phyloP scores from a whole-genome alignment of 225 moss, liverwort and hornwort species.

The Climacium dendroides region DNA sequence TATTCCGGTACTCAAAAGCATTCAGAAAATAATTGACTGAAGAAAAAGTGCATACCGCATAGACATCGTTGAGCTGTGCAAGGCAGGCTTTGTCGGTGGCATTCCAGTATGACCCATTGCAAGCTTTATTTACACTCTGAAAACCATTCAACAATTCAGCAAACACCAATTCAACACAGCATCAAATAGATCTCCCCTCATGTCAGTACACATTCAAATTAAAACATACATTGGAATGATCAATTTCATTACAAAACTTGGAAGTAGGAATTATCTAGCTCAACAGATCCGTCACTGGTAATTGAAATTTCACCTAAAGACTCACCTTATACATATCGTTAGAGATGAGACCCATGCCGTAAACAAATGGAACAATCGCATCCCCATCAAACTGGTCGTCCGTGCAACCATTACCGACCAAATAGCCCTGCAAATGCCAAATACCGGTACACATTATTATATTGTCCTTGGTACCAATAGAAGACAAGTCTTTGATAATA shows the following conservation, averaged over 20 bases:
- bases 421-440: conserved; percentile 53
- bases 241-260: background rate
- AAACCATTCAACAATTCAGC: background rate
- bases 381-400: conserved; percentile 78
- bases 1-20: background rate
- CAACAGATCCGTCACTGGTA: background rate
- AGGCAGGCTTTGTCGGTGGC: conserved; percentile 34
- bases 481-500: background rate
- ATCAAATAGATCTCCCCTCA: background rate
- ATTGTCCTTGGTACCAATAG: background rate
- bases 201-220: background rate
- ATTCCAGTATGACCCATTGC: conserved; percentile 73
- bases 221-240: background rate
- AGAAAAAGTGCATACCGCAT: conserved; percentile 4
- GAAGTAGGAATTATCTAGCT: background rate
- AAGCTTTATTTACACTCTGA: conserved; percentile 45
- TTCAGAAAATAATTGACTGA: background rate
- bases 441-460: background rate
- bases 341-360: conserved; percentile 89
- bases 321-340: conserved; percentile 60
- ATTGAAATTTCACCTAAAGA: background rate
- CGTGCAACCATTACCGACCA: conserved; percentile 73
- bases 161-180: background rate
- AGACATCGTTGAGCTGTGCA: conserved; percentile 11
- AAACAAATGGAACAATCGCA: conserved; percentile 72